These are phyloP conservation scores for Tulasnella sp. DNA, from an alignment of 768 basidiomycete species.

Conservation along the genomic window DNA sequence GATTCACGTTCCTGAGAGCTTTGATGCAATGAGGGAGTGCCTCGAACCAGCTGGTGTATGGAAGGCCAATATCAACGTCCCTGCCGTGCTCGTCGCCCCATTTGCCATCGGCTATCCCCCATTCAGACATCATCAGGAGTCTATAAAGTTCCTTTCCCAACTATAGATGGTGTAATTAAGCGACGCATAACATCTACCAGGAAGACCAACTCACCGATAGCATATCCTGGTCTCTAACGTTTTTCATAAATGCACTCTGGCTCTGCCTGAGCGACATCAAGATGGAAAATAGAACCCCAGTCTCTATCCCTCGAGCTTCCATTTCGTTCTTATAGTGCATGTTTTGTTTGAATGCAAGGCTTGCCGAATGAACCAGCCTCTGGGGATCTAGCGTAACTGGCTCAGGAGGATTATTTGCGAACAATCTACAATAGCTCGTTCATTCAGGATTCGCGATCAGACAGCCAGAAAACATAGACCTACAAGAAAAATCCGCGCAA, in stretches of 20 bases:
- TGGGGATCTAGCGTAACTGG: not conserved
- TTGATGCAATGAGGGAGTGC: not conserved
- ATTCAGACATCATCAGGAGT: conserved; percentile 4
- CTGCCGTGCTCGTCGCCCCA: not conserved
- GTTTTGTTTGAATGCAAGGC: too few relatives aligned
- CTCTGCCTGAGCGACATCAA: not conserved
- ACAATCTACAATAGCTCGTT: not conserved
- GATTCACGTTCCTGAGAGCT: conserved; percentile 1
- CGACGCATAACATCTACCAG: not conserved
- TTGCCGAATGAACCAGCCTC: not conserved
- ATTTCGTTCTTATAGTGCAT: not conserved
- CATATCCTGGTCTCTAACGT: conserved; percentile 7
- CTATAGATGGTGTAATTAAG: not conserved
- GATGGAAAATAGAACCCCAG: not conserved
- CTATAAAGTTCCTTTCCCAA: conserved; percentile 8
- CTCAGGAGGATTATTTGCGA: not conserved
- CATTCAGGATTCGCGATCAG: not conserved
- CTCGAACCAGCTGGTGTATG: conserved; percentile 8
- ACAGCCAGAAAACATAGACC: not conserved
- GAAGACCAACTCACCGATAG: not conserved
- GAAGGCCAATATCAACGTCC: not conserved
- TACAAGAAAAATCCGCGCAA: conserved; percentile 4
- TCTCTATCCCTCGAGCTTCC: not conserved
- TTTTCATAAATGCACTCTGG: conserved; percentile 3
- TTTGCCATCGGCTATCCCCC: not conserved